phyloP scores from a whole-genome alignment of 106 monocot species.

The Dendrobium officinale region DNA sequence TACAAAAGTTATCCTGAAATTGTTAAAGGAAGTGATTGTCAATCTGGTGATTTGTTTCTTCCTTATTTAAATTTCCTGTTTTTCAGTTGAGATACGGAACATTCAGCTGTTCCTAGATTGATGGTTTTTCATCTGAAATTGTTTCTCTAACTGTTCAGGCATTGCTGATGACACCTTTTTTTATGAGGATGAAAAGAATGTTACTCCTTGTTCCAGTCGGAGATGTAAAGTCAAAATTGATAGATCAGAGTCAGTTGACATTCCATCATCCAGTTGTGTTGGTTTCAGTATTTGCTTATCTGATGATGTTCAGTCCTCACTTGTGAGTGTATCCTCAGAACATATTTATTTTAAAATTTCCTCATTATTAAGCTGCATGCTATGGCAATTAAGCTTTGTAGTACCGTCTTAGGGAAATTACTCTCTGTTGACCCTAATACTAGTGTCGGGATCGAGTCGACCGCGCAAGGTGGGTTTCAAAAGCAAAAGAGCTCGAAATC shows the following conservation, averaged over 20 bases:
- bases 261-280: background rate
- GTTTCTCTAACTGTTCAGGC: background rate
- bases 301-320: slow-evolving; percentile 4
- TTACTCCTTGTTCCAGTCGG: background rate
- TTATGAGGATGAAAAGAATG: background rate
- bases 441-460: too few relatives aligned
- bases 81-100: background rate
- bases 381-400: background rate
- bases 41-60: background rate
- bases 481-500: too few relatives aligned
- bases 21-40: background rate
- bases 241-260: background rate
- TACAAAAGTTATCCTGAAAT: background rate
- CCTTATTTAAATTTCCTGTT: background rate
- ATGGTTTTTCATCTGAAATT: background rate
- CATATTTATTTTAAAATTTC: background rate
- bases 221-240: background rate
- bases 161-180: background rate
- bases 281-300: slow-evolving; percentile 1
- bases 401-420: background rate
- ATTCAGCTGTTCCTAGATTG: background rate
- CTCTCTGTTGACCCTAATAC: too few relatives aligned
- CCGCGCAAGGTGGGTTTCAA: too few relatives aligned
- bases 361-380: background rate
- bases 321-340: slow-evolving; percentile 5